These are phyloP conservation scores for Lojkania enalia DNA, from an alignment of 2,329 filamentous ascomycete species.

Conservation along the genomic window DNA sequence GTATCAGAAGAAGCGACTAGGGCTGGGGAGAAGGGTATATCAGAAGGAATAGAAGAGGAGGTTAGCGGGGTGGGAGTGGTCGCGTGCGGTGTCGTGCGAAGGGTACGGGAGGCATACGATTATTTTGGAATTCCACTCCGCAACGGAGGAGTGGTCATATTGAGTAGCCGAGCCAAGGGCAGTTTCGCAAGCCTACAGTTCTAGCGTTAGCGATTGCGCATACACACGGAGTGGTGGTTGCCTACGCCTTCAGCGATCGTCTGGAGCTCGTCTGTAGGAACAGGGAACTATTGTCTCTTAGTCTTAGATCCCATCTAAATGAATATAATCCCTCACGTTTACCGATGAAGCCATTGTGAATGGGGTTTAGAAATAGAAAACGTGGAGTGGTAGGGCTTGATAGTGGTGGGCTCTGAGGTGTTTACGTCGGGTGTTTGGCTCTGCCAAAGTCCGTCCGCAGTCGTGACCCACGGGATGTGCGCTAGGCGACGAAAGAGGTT, in stretches of 20 bases:
- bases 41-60: constrained; percentile 32
- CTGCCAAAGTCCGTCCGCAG: constrained; percentile 1
- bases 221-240: background rate
- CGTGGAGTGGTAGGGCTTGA: background rate
- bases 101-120: constrained; percentile 65
- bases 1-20: background rate
- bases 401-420: constrained; percentile 5
- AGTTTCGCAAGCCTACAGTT: constrained; percentile 73
- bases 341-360: constrained; percentile 39
- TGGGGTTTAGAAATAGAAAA: constrained; percentile 19
- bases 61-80: constrained; percentile 16
- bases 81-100: constrained; percentile 1
- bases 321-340: constrained; percentile 6
- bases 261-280: constrained; percentile 37
- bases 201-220: constrained; percentile 7
- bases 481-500: constrained; percentile 3
- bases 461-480: background rate
- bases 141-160: constrained; percentile 86
- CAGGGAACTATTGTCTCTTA: constrained; percentile 33
- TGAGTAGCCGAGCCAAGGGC: constrained; percentile 73
- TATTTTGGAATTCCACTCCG: constrained; percentile 88
- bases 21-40: constrained; percentile 42
- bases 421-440: constrained; percentile 14
- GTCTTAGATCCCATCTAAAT: constrained; percentile 3
- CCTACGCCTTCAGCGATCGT: constrained; percentile 36